These are phyloP conservation scores for Globisporangium cederbergense DNA, from an alignment of 352 stramenopile species.

Conservation along the genomic window DNA sequence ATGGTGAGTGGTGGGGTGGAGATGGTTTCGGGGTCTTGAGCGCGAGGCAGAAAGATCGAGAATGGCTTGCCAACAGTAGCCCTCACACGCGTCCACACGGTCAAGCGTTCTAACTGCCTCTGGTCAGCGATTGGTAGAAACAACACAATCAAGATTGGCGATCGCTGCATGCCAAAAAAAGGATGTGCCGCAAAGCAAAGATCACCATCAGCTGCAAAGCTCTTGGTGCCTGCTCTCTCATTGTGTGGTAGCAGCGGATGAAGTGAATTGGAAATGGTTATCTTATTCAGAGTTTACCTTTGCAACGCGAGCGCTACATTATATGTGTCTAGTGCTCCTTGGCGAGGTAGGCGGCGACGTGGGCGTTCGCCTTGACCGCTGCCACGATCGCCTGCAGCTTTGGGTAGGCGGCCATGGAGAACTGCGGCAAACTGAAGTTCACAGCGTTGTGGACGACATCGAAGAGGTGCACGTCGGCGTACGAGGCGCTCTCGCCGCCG, in stretches of 20 bases:
- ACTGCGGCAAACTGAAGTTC: slow-evolving; percentile 23
- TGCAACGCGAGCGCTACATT: too few relatives aligned
- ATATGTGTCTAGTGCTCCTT: background rate
- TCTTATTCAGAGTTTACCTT: too few relatives aligned
- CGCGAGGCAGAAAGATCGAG: background rate
- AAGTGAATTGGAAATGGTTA: too few relatives aligned
- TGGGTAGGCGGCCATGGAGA: slow-evolving; percentile 33
- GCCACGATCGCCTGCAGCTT: slow-evolving; percentile 42
- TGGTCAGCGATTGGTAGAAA: background rate
- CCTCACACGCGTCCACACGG: background rate
- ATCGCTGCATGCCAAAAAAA: background rate
- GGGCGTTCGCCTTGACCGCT: slow-evolving; percentile 33
- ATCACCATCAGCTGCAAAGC: too few relatives aligned
- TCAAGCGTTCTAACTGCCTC: background rate
- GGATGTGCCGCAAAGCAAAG: background rate
- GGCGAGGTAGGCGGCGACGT: slow-evolving; percentile 43
- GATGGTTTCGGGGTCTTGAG: background rate
- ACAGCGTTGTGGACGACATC: slow-evolving; percentile 45
- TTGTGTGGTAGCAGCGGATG: too few relatives aligned
- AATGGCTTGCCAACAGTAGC: background rate
- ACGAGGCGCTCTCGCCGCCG: slow-evolving; percentile 34
- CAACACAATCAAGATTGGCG: background rate
- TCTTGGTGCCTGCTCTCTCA: too few relatives aligned
- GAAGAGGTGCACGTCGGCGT: slow-evolving; percentile 42
- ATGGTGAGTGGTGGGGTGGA: background rate